phyloP scores from a whole-genome alignment of 2,329 filamentous ascomycete genomes.

The Aspergillus sp. region DNA sequence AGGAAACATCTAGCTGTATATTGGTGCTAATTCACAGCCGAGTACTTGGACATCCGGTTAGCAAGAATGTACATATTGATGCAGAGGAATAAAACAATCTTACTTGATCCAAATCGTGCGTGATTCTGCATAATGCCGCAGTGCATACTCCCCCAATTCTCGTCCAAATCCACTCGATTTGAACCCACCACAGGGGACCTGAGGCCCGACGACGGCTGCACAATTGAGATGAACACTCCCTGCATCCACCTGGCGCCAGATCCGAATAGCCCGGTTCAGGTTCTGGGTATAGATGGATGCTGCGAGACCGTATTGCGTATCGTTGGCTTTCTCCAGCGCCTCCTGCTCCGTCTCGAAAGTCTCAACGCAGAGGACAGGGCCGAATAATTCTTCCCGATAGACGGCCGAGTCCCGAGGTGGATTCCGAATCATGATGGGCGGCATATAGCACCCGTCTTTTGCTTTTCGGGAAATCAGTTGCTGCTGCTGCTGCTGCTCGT shows the following conservation, averaged over 20 bases:
- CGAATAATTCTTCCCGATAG: slow-evolving; percentile 48
- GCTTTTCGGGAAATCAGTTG: too few species aligned
- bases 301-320: slow-evolving; percentile 26
- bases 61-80: too few species aligned
- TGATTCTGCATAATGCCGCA: background rate
- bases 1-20: too few species aligned
- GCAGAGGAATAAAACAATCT: too few species aligned
- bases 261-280: background rate
- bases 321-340: slow-evolving; percentile 45
- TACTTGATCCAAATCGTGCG: too few species aligned
- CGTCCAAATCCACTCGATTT: background rate
- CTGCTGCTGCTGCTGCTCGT: too few species aligned
- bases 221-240: background rate
- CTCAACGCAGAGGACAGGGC: slow-evolving; percentile 47
- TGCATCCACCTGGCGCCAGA: background rate
- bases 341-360: slow-evolving; percentile 52
- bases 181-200: background rate
- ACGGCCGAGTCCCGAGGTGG: slow-evolving; percentile 40
- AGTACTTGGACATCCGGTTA: too few species aligned
- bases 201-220: background rate
- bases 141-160: background rate
- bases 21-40: too few species aligned
- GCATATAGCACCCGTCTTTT: background rate
- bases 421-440: slow-evolving; percentile 48
- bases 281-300: slow-evolving; percentile 2